These are phyloP conservation scores for Oryza glaberrima DNA, from an alignment of 176 grass and related monocot species.

Conservation along the genomic window DNA sequence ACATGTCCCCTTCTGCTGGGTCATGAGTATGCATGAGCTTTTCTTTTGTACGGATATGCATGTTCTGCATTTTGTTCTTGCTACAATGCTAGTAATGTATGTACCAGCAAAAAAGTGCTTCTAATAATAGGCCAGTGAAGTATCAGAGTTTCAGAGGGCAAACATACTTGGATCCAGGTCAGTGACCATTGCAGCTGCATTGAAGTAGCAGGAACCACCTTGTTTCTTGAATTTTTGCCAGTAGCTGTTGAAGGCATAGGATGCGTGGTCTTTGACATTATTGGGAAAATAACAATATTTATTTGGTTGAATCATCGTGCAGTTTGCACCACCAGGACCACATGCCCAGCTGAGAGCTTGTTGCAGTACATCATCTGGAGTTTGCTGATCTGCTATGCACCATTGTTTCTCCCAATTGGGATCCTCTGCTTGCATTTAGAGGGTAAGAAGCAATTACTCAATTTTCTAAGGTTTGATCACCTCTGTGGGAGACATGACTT, in stretches of 20 bases:
- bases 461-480: background rate
- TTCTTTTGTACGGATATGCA: background rate
- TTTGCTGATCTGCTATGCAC: conserved; percentile 70
- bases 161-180: conserved; percentile 62
- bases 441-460: background rate
- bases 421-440: conserved; percentile 40
- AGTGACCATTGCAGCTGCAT: conserved; percentile 59
- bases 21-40: background rate
- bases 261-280: conserved; percentile 60
- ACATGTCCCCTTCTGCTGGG: background rate
- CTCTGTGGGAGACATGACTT: background rate
- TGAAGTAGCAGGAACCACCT: conserved; percentile 69
- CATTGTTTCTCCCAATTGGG: conserved; percentile 45
- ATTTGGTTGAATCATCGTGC: conserved; percentile 53
- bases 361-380: conserved; percentile 55
- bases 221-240: conserved; percentile 75
- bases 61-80: conserved; percentile 15
- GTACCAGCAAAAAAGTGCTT: conserved; percentile 20
- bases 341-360: conserved; percentile 52
- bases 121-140: conserved; percentile 7
- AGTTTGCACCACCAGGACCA: conserved; percentile 54
- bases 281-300: conserved; percentile 69
- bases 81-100: conserved; percentile 12
- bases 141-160: background rate
- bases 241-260: conserved; percentile 67